Evolutionary conservation across 2,329 filamentous ascomycete species (phyloP), one percentile per base, ranked within the genome.

Genomic region (Fonsecaea multimorphosa): DNA sequence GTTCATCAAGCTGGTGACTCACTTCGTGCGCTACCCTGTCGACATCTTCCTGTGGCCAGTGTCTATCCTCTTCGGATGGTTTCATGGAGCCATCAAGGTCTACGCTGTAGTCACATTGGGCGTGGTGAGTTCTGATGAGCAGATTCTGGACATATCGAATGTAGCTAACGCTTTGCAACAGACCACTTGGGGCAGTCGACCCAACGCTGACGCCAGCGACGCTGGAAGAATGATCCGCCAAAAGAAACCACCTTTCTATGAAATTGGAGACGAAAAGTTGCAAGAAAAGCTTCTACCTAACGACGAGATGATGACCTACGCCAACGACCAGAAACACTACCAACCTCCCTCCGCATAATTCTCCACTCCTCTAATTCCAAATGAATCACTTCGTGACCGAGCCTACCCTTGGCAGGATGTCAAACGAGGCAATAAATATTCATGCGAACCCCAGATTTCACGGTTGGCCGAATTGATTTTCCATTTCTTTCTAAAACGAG

Each of bases 101-200:
- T 94, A 94, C 75, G 93, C 94, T 46, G 84, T 93, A 68, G 83
- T 90, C 71, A 97, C 93, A 65, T 86, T 93, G 72, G 89, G 90
- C 75, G 89, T 91, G 87, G 92, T 96, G 86, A 79, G 89, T 82
- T 36, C 38, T 19, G 52, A 32, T 52, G 46, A 38, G 16, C 11
- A 53, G 9, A 11, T 46, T 5, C 12, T 8, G 31, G 19, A 61
- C 29, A 12, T n/a, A 14, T 24, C 27, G 46, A 52, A 6, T 55
- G 72, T 73, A 63, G 71, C 67, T 63, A 73, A 72, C 56, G 69
- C 36, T 27, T 59, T 54, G 65, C 53, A 58, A 65, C 76, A 97
- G 93, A 97, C 93, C 52, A 94, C 93, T 59, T 97, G 93, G 93
- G 93, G 93, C 75, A 97, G 92, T 80, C 90, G 93, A 78, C 91